Evolutionary conservation across 2,329 filamentous ascomycete genomes (phyloP), one percentile per base, ranked within the genome.

Genomic region (Chaetomium strumarium): DNA sequence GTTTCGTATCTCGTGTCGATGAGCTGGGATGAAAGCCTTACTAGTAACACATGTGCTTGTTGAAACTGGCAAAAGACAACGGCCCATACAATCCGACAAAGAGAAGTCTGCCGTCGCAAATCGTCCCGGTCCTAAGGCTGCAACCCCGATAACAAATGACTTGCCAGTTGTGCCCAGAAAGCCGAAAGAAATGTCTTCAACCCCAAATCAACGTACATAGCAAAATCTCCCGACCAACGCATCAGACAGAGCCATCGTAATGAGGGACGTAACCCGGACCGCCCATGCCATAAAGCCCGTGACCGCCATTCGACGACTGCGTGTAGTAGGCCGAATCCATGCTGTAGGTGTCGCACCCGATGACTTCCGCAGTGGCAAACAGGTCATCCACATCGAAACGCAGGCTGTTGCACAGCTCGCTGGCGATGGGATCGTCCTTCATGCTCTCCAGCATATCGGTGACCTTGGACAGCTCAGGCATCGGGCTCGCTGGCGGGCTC

Each of bases 261-360:
- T 12, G 24, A 16, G 20, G 12, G 9, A 11, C 5, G 33, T 38
- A 47, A 1, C 1, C 38, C 6, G 3, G 29, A 13, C 13, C 30
- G 8, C n/a, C 14, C 12, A 36, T 20, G 2, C 2, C 20, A 19
- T 9, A 36, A 16, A 34, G 16, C 13, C n/a, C 29, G 16, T 24
- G 29, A 6, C 29, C 47, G 5, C 47, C 45, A 8, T 24, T 33
- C 10, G 47, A 53, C 40, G 39, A 51, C 24, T 20, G 11, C 16
- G 39, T 53, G 30, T 12, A 53, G 17, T 53, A 57, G 1, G 38
- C 55, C 43, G 55, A 57, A 19, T 55, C 52, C 7, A 34, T 12
- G 34, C 37, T 51, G 30, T 31, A 45, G 4, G 10, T 17, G 2
- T 51, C 53, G 17, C 33, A 49, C 17, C 14, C 33, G 13, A 39